phyloP scores from a whole-genome alignment of 2,329 filamentous ascomycete species.

The Camillea tinctor region DNA sequence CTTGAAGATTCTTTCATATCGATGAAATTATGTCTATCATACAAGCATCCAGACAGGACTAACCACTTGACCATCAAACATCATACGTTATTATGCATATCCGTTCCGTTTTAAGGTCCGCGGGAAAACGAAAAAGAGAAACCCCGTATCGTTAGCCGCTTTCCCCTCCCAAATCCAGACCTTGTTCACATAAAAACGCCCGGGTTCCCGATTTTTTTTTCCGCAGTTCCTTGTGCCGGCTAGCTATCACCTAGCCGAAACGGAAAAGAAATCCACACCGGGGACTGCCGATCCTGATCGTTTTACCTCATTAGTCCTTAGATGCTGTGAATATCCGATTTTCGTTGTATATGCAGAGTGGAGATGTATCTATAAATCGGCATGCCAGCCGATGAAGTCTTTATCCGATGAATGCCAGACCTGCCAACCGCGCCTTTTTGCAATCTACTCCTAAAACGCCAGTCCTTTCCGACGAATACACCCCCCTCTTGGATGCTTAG shows the following conservation, averaged over 20 bases:
- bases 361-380: constrained; percentile 47
- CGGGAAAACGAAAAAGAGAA: background rate
- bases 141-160: background rate
- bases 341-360: constrained; percentile 42
- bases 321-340: constrained; percentile 16
- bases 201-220: background rate
- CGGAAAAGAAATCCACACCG: background rate
- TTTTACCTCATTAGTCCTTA: constrained; percentile 8
- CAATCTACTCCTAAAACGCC: constrained; percentile 25
- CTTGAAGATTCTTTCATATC: background rate
- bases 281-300: background rate
- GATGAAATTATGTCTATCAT: background rate
- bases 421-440: constrained; percentile 16
- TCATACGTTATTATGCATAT: background rate
- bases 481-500: background rate
- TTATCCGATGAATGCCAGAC: constrained; percentile 21
- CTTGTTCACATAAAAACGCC: background rate
- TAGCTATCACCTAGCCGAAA: background rate
- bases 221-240: background rate
- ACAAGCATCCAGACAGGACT: background rate
- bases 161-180: background rate
- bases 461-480: constrained; percentile 10
- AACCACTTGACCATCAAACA: background rate
- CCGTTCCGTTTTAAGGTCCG: background rate
- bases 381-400: constrained; percentile 25